These are phyloP conservation scores for Rutstroemia sp. DNA, from an alignment of 2,329 filamentous ascomycete genomes.

Conservation along the genomic window DNA sequence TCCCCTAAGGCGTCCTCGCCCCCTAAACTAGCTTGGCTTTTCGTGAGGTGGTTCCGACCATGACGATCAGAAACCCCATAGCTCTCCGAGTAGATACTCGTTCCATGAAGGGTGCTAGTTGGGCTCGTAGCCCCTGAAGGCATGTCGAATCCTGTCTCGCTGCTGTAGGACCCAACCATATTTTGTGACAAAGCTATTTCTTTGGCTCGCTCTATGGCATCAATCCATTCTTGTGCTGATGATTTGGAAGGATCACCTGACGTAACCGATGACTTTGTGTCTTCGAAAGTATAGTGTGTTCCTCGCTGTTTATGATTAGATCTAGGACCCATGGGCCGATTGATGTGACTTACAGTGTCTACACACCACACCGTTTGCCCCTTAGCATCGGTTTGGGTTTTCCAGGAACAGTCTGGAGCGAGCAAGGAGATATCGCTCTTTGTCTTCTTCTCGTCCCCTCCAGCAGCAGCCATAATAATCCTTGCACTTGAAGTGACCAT, in stretches of 20 bases:
- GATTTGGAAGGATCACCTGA: conserved; percentile 56
- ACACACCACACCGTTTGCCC: conserved; percentile 84
- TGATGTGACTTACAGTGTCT: conserved; percentile 66
- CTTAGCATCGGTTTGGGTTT: conserved; percentile 75
- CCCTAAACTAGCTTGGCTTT: conserved; percentile 49
- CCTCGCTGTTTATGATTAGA: conserved; percentile 49
- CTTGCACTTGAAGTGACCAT: conserved; percentile 91
- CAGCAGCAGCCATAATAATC: conserved; percentile 81
- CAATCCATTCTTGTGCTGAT: conserved; percentile 85
- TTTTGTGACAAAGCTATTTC: conserved; percentile 76
- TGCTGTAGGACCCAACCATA: conserved; percentile 56
- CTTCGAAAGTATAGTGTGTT: conserved; percentile 88
- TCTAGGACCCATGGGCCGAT: background rate
- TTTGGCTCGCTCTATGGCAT: conserved; percentile 76
- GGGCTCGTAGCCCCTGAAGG: conserved; percentile 69
- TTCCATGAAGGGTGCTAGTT: conserved; percentile 58
- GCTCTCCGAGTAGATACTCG: conserved; percentile 44
- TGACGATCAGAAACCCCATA: conserved; percentile 45
- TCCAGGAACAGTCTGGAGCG: conserved; percentile 67
- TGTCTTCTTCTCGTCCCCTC: conserved; percentile 90
- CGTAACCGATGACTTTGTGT: conserved; percentile 63
- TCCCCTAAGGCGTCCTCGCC: conserved; percentile 28
- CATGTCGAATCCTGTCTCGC: conserved; percentile 62
- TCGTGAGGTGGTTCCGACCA: conserved; percentile 50
- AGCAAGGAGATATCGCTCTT: conserved; percentile 89